Evolutionary conservation across 2,329 filamentous ascomycete species (phyloP).

Genomic region (Cadophora malorum): DNA sequence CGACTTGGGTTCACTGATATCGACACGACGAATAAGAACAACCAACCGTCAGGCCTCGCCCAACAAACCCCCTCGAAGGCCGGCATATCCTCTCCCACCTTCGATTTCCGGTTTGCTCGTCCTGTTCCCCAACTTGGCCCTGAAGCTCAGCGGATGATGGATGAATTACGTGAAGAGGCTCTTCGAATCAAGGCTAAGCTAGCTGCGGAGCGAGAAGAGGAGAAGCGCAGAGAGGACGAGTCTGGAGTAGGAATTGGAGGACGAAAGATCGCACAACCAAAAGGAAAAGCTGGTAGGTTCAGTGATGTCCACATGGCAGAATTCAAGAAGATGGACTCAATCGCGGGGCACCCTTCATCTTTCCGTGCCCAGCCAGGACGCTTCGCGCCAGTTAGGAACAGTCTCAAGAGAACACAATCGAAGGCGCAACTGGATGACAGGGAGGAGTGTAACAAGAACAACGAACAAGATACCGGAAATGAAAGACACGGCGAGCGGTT

Average conservation of each 20-base stretch:
- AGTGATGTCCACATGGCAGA: conserved; percentile 85
- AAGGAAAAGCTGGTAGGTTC: conserved; percentile 78
- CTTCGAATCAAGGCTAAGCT: conserved; percentile 74
- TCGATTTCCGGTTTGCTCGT: conserved; percentile 68
- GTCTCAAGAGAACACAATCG: conserved; percentile 58
- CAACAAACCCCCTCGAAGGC: conserved; percentile 71
- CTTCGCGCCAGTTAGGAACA: conserved; percentile 55
- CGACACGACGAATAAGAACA: conserved; percentile 46
- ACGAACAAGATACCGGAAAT: conserved; percentile 22
- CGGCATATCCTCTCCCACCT: conserved; percentile 61
- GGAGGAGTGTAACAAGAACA: conserved; percentile 53
- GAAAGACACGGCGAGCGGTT: conserved; percentile 33
- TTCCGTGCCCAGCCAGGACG: conserved; percentile 67
- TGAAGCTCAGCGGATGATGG: conserved; percentile 66
- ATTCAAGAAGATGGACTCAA: conserved; percentile 98
- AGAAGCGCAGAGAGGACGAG: conserved; percentile 53
- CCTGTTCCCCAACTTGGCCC: conserved; percentile 64
- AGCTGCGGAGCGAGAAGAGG: conserved; percentile 63
- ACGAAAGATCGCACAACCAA: conserved; percentile 81
- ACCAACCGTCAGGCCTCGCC: conserved; percentile 50
- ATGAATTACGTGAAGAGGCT: conserved; percentile 75
- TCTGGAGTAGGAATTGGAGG: conserved; percentile 50
- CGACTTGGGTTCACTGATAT: conserved; percentile 84
- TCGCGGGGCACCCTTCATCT: conserved; percentile 82
- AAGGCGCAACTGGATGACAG: conserved; percentile 70